These are phyloP conservation scores for Cicer pinnatifidum DNA, from an alignment of 306 rosid genomes.

Conservation along the genomic window DNA sequence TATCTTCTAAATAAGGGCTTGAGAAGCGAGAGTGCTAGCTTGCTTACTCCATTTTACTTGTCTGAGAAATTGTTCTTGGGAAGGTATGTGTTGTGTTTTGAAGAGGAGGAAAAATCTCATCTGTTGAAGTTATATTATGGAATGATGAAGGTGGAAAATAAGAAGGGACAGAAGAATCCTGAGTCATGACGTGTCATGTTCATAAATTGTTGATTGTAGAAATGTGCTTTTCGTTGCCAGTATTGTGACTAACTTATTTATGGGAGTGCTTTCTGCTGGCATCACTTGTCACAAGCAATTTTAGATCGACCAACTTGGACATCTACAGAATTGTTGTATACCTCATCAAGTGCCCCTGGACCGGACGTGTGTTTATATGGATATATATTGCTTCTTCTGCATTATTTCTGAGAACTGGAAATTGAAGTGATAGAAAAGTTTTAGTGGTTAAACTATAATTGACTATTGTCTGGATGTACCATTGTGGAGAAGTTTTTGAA, in stretches of 20 bases:
- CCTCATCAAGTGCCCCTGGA: neutral
- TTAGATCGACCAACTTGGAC: neutral
- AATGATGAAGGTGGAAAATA: neutral
- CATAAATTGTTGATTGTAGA: neutral
- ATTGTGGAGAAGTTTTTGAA: neutral
- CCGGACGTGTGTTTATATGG: neutral
- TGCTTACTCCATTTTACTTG: slow-evolving; percentile 1
- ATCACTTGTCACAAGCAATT: neutral
- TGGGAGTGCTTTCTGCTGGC: neutral
- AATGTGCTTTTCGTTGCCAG: neutral
- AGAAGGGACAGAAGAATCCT: neutral
- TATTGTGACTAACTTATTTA: neutral
- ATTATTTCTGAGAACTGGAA: neutral
- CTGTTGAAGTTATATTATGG: slow-evolving; percentile 43
- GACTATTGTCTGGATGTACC: slow-evolving; percentile 4
- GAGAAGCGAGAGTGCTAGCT: slow-evolving; percentile 35
- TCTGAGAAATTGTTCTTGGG: slow-evolving; percentile 42
- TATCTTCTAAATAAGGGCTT: slow-evolving; percentile 52
- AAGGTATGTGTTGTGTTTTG: slow-evolving; percentile 41
- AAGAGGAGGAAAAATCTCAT: slow-evolving; percentile 23
- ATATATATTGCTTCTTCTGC: neutral
- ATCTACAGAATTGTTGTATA: neutral
- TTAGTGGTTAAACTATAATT: neutral
- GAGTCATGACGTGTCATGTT: neutral
- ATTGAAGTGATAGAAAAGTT: neutral